These are phyloP conservation scores for Starmera quercuum DNA, from an alignment of 805 yeast genomes.

Conservation along the genomic window DNA sequence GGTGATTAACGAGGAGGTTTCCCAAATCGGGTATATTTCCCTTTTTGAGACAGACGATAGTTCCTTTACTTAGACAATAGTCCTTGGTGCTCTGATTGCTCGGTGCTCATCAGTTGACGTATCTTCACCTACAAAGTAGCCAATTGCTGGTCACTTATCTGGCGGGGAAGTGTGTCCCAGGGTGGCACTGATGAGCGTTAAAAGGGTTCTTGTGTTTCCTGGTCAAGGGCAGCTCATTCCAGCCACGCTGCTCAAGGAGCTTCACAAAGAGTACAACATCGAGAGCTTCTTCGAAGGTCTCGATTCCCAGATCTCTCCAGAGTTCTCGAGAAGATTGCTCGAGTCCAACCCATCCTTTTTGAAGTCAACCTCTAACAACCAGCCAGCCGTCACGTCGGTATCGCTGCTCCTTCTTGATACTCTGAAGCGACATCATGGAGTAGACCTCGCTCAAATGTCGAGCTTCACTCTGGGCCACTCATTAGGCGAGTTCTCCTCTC, in stretches of 20 bases:
- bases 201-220: slow-evolving; percentile 13
- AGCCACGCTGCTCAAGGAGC: slow-evolving; percentile 5
- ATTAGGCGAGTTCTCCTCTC: slow-evolving; percentile 34
- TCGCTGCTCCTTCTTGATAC: slow-evolving; percentile 19
- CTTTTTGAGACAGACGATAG: too few species aligned
- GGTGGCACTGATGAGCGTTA: too few species aligned
- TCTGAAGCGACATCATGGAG: slow-evolving; percentile 12
- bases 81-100: too few species aligned
- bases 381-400: slow-evolving; percentile 18
- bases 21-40: too few species aligned
- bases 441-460: slow-evolving; percentile 12
- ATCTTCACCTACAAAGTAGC: too few species aligned
- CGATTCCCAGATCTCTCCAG: slow-evolving; percentile 1
- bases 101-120: too few species aligned
- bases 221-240: slow-evolving; percentile 18
- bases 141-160: too few species aligned
- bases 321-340: neutral
- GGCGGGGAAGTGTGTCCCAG: too few species aligned
- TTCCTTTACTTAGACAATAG: too few species aligned
- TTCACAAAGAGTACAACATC: neutral
- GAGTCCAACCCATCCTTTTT: neutral
- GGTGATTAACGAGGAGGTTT: too few species aligned
- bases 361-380: slow-evolving; percentile 15
- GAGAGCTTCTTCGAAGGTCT: neutral
- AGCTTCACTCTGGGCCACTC: slow-evolving; percentile 33